phyloP scores from a whole-genome alignment of 768 basidiomycete species.

The Gymnopilus junonius region DNA sequence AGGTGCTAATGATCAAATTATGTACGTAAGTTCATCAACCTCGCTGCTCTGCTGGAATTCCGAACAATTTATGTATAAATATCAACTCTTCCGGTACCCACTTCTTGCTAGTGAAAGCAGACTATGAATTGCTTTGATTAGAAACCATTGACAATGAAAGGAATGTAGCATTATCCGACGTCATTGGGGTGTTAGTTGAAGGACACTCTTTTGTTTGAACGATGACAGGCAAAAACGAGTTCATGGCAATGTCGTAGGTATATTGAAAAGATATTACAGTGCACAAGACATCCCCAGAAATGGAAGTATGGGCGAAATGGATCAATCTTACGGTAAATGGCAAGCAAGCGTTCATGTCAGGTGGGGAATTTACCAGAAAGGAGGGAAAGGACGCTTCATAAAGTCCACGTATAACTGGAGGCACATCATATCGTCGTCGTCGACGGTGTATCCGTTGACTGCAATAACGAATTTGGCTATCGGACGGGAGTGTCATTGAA shows the following conservation, averaged over 20 bases:
- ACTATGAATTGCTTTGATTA: too few species aligned
- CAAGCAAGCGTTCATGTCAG: neutral
- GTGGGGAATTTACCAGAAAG: constrained; percentile 31
- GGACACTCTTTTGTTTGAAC: too few species aligned
- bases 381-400: constrained; percentile 47
- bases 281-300: neutral
- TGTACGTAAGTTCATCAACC: too few species aligned
- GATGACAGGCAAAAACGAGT: neutral
- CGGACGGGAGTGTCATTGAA: constrained; percentile 5
- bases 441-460: constrained; percentile 69
- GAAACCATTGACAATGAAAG: too few species aligned
- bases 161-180: too few species aligned
- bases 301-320: neutral
- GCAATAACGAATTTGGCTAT: constrained; percentile 84
- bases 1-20: too few species aligned
- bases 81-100: too few species aligned
- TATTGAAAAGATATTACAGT: neutral
- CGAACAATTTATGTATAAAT: too few species aligned
- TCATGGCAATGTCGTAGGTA: neutral
- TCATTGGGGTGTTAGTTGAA: too few species aligned
- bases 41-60: too few species aligned
- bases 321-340: neutral
- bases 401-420: constrained; percentile 82
- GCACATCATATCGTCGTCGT: constrained; percentile 81
- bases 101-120: too few species aligned